Percentiles rank a stretch among this genome's conserved stretches.
Conservation (phyloP, 83 land plant species). For the Thuja plicata region DNA sequence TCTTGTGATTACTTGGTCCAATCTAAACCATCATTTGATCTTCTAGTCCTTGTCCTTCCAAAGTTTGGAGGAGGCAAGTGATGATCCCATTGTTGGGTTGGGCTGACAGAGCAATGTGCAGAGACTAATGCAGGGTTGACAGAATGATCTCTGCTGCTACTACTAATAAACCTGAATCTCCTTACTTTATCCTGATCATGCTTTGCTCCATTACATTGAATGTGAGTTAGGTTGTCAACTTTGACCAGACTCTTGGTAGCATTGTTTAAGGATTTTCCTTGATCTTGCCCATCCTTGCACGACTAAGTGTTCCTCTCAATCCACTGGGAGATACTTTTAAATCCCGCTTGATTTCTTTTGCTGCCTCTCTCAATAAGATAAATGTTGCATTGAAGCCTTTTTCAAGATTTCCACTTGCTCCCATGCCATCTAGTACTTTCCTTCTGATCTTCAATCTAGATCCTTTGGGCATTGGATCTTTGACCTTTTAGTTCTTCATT, state of each 20-base stretch:
- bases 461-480: slow-evolving; percentile 25
- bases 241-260: no score
- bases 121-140: slow-evolving; percentile 21
- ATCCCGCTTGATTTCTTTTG: slow-evolving; percentile 11
- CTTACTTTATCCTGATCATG: slow-evolving; percentile 20
- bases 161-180: slow-evolving; percentile 27
- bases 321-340: no score
- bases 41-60: not conserved
- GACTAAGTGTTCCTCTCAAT: no score
- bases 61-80: slow-evolving; percentile 27
- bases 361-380: not conserved
- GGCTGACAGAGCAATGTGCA: not conserved
- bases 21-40: not conserved
- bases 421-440: not conserved
- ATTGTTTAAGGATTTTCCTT: no score
- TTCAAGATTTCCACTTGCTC: not conserved
- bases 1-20: slow-evolving; percentile 17
- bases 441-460: slow-evolving; percentile 1
- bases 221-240: no score
- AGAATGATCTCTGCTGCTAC: slow-evolving; percentile 28
- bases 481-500: slow-evolving; percentile 23
- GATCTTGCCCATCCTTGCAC: no score
- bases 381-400: slow-evolving; percentile 16
- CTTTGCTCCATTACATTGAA: slow-evolving; percentile 10
- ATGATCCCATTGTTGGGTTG: slow-evolving; percentile 27